Conservation (phyloP, 2,329 filamentous ascomycete species). For the Paraphaeosphaeria sporulosa region DNA sequence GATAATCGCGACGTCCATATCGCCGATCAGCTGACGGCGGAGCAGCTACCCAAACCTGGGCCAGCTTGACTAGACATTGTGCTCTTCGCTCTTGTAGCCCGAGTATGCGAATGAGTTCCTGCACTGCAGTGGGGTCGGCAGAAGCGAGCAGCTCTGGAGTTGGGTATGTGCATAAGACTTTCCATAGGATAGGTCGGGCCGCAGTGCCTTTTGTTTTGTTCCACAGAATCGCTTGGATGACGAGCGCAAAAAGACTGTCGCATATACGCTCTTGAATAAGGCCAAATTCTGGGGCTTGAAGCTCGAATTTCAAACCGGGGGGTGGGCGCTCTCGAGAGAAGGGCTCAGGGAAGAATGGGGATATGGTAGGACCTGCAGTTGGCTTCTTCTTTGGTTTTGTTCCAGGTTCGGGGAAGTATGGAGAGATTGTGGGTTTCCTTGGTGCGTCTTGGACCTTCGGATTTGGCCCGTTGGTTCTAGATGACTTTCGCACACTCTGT, state of each 20-base stretch:
- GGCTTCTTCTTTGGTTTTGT: conserved; percentile 5
- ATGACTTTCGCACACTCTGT: background rate
- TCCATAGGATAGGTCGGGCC: conserved; percentile 78
- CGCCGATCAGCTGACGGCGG: conserved; percentile 68
- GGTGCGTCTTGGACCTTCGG: background rate
- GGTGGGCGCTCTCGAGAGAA: conserved; percentile 26
- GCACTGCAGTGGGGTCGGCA: conserved; percentile 29
- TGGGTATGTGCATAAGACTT: conserved; percentile 72
- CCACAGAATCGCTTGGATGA: conserved; percentile 84
- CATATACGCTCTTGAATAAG: conserved; percentile 84
- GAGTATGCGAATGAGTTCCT: conserved; percentile 31
- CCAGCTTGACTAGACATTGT: conserved; percentile 72
- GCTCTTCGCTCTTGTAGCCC: conserved; percentile 60
- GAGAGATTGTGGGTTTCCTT: conserved; percentile 4
- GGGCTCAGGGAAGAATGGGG: conserved; percentile 21
- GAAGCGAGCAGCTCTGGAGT: conserved; percentile 67
- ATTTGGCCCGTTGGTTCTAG: background rate
- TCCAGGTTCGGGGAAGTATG: conserved; percentile 6
- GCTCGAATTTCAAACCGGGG: conserved; percentile 28
- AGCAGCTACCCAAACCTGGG: conserved; percentile 69
- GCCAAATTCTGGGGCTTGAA: conserved; percentile 64
- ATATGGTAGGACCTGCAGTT: conserved; percentile 4
- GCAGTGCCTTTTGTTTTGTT: conserved; percentile 78
- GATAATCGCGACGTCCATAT: conserved; percentile 61
- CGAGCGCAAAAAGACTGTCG: conserved; percentile 77